Percentiles rank a stretch among this genome's conserved stretches.
Evolutionary conservation across 1,284 basidiomycete species (phyloP).

Genomic region (Athelia psychrophila): DNA sequence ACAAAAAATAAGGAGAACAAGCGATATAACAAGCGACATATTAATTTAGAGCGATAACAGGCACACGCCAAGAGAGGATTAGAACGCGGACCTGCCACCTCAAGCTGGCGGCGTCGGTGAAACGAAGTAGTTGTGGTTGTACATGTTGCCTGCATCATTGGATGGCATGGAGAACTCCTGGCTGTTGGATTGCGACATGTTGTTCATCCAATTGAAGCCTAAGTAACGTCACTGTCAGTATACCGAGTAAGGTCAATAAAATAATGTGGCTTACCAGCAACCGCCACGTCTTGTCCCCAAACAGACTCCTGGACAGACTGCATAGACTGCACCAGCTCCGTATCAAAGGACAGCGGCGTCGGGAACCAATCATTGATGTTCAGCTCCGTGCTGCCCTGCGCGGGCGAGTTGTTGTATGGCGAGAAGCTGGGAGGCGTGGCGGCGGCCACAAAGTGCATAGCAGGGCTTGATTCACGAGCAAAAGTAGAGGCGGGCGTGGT

Average conservation of each 20-base stretch:
- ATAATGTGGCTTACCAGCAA: slow-evolving; percentile 45
- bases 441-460: slow-evolving; percentile 25
- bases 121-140: neutral
- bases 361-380: slow-evolving; percentile 45
- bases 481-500: slow-evolving; percentile 12
- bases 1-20: too few species aligned
- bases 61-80: neutral
- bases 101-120: neutral
- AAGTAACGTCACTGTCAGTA: neutral
- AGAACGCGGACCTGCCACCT: slow-evolving; percentile 1
- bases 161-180: neutral
- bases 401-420: neutral
- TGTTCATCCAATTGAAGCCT: slow-evolving; percentile 45
- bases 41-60: too few species aligned
- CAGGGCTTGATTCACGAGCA: slow-evolving; percentile 19
- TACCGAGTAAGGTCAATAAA: slow-evolving; percentile 2
- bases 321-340: slow-evolving; percentile 58
- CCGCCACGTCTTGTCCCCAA: slow-evolving; percentile 46
- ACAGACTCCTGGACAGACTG: slow-evolving; percentile 49
- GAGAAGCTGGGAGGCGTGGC: neutral
- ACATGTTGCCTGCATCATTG: neutral
- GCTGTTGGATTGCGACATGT: slow-evolving; percentile 17
- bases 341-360: slow-evolving; percentile 53
- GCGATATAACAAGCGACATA: too few species aligned
- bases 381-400: slow-evolving; percentile 13